phyloP scores from a whole-genome alignment of 2,329 filamentous ascomycete genomes.

The Diaporthe sp. region DNA sequence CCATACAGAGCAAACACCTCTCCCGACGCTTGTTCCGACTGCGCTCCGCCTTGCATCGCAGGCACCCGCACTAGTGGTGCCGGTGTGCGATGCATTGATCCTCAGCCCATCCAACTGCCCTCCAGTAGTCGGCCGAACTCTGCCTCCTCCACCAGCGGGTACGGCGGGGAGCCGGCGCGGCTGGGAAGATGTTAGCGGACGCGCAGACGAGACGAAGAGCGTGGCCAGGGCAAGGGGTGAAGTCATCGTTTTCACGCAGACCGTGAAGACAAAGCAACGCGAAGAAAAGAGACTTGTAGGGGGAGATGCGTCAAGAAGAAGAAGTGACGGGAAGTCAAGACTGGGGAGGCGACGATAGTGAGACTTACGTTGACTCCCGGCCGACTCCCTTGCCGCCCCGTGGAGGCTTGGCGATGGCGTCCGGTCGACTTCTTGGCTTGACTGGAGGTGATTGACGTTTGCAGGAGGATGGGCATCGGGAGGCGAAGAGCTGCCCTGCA shows the following conservation, averaged over 20 bases:
- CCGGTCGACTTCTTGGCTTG: neutral
- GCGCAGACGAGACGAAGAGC: neutral
- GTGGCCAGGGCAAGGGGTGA: neutral
- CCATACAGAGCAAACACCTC: neutral
- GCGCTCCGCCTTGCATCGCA: constrained; percentile 3
- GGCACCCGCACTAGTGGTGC: constrained; percentile 7
- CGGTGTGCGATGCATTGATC: neutral
- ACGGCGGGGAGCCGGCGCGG: neutral
- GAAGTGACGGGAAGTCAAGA: too few species aligned
- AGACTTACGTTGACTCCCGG: constrained; percentile 16
- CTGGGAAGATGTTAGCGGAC: neutral
- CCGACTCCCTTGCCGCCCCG: neutral
- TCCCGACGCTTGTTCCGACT: neutral
- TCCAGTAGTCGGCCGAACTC: neutral
- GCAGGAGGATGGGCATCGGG: neutral
- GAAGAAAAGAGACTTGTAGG: neutral
- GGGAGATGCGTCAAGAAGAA: neutral
- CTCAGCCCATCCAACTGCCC: neutral
- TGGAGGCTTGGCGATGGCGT: constrained; percentile 1
- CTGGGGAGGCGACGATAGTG: too few species aligned
- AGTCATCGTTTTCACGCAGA: neutral
- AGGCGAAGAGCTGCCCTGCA: neutral
- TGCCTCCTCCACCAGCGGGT: neutral
- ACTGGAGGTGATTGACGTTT: neutral
- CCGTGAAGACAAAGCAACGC: neutral